Evolutionary conservation across 345 rosid genomes (phyloP).

Genomic region (Brassica nigra): DNA sequence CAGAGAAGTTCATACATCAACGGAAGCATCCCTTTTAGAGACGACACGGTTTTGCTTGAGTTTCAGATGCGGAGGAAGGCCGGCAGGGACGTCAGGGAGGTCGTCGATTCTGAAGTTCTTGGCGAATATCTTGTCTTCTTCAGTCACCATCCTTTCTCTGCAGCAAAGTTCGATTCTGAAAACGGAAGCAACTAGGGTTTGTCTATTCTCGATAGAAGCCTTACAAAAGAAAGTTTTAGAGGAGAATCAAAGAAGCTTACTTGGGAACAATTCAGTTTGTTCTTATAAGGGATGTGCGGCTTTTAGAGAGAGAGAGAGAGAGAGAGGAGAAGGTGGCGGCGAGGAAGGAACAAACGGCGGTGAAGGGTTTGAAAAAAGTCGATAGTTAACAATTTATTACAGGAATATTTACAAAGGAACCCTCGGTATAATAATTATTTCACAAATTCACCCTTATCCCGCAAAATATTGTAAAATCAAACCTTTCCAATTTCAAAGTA

Average conservation of each 20-base stretch:
- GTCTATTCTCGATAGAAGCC: background rate
- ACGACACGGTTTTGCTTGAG: conserved; percentile 60
- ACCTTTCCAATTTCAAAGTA: background rate
- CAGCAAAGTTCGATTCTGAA: background rate
- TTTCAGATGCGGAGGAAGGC: conserved; percentile 66
- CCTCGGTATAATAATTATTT: background rate
- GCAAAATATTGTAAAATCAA: background rate
- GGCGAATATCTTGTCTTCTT: conserved; percentile 29
- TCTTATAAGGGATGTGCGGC: background rate
- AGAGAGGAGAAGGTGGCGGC: background rate
- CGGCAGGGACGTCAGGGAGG: conserved; percentile 74
- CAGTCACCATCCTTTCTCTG: conserved; percentile 27
- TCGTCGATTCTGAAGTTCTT: conserved; percentile 47
- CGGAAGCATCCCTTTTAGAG: conserved; percentile 66
- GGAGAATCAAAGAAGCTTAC: background rate
- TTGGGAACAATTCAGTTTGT: background rate
- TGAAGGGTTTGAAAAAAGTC: background rate
- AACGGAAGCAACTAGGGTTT: background rate
- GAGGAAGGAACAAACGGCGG: background rate
- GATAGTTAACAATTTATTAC: background rate
- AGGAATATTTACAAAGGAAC: background rate
- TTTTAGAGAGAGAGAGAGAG: background rate
- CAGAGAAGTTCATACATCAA: conserved; percentile 49
- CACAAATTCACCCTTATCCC: background rate
- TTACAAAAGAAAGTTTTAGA: background rate